A percentile compares a stretch with the other conserved stretches of the same genome.
Conservation (phyloP, 345 rosid genomes). For the Rubroshorea leprosula region DNA sequence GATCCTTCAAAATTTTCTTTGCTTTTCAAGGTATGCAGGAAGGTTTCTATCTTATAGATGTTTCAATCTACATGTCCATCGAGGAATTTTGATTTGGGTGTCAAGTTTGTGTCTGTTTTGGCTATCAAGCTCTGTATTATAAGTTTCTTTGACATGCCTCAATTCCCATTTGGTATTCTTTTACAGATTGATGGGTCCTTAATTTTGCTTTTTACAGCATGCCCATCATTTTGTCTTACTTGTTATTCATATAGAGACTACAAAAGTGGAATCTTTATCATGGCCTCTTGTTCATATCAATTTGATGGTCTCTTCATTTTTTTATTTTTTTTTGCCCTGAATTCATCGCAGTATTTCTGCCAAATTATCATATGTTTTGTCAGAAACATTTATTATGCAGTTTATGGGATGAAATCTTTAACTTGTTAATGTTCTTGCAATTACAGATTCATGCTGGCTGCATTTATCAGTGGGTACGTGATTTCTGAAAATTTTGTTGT, state of each 20-base stretch:
- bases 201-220: neutral
- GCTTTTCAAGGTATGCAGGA: conserved; percentile 24
- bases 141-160: neutral
- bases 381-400: neutral
- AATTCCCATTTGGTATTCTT: neutral
- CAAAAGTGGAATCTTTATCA: conserved; percentile 6
- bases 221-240: conserved; percentile 2
- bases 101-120: neutral
- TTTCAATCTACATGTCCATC: neutral
- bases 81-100: neutral
- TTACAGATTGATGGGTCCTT: conserved; percentile 13
- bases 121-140: no score
- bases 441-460: conserved; percentile 76
- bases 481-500: conserved; percentile 44
- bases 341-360: neutral
- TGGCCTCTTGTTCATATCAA: neutral
- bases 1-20: conserved; percentile 23
- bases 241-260: conserved; percentile 1
- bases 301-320: neutral
- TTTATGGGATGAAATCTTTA: conserved; percentile 2
- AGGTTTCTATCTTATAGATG: neutral
- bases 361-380: neutral
- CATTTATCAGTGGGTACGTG: conserved; percentile 48
- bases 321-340: neutral
- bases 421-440: conserved; percentile 3